Base-by-base conservation (phyloP, 2,329 filamentous ascomycete genomes). In the Apiospora hydei region DNA sequence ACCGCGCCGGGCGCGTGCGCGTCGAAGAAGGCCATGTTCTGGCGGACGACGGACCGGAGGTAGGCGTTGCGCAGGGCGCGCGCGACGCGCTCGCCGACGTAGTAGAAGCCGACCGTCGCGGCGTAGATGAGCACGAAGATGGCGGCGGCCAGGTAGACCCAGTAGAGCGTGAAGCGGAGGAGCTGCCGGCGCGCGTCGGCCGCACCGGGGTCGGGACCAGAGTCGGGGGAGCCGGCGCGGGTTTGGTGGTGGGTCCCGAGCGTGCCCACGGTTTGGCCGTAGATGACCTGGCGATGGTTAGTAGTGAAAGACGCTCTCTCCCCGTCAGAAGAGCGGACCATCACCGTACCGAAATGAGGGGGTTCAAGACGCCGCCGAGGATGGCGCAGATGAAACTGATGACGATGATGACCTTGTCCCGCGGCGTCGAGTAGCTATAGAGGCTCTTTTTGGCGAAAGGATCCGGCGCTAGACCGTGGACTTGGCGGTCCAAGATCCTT, bases 11-110 rank as follows among this genome's bases (percentile, higher is more conserved):
- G n/a, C n/a, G 71, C 75, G 67, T 74, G 69, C 1, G 47, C 74
- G 66, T 80, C 78, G 61, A 78, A 79, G 57, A 74, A 79, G n/a
- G 72, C 77, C 69, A 78, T 77, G 49, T 80, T 77, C 46, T 80
- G 78, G 4, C 77, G 72, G 6, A 80, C 41, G 53, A 76, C 67
- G 7, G 76, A 71, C 21, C 73, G 51, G 18, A 79, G 70, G 53
- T 79, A 79, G 43, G 69, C 41, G 30, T 72, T 67, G 26, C 78
- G 72, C 14, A 80, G 38, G 4, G 47, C 69, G 7, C 47, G 44
- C 1, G 73, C 72, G 18, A 77, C 70, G 41, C 73, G 76, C n/a
- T 77, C 77, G 5, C 78, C 78, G 16, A 66, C 69, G 68, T 73
- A 74, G 24, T 71, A 72, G 66, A 78, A 79, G 14, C 75, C 74